Evolutionary conservation across 768 basidiomycete genomes (phyloP).

Genomic region (Coprinopsis cinerea): DNA sequence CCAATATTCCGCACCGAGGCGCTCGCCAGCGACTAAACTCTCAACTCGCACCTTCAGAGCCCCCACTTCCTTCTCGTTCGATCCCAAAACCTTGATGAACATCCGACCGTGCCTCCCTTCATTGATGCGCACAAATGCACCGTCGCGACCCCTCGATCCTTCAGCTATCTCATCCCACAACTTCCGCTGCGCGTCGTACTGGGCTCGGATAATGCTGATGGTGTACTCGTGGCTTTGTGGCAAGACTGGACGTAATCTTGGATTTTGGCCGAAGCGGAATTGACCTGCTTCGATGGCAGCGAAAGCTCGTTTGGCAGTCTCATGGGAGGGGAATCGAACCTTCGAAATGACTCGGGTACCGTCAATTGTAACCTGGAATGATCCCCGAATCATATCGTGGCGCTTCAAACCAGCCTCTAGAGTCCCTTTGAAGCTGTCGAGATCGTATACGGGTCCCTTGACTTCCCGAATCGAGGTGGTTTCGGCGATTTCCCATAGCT

Average conservation of each 20-base stretch:
- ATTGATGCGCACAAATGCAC: constrained; percentile 22
- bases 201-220: constrained; percentile 39
- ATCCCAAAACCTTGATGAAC: constrained; percentile 41
- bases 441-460: constrained; percentile 4
- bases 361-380: not conserved
- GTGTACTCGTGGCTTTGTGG: constrained; percentile 13
- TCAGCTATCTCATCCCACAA: constrained; percentile 41
- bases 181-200: constrained; percentile 44
- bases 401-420: not conserved
- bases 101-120: constrained; percentile 18
- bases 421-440: not conserved
- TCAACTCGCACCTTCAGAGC: constrained; percentile 58
- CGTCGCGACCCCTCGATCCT: constrained; percentile 21
- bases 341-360: not conserved
- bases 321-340: constrained; percentile 1
- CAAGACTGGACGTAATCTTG: not conserved
- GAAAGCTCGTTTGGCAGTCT: not conserved
- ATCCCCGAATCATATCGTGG: not conserved
- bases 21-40: constrained; percentile 45
- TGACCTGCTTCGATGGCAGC: not conserved
- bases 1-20: constrained; percentile 40
- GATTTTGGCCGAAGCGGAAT: not conserved
- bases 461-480: not conserved
- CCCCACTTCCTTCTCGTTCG: constrained; percentile 49
- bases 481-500: not conserved